A percentile compares a stretch with the other conserved stretches of the same genome.
Evolutionary conservation across 2,329 filamentous ascomycete genomes (phyloP).

Genomic region (Xylariaceae sp.): DNA sequence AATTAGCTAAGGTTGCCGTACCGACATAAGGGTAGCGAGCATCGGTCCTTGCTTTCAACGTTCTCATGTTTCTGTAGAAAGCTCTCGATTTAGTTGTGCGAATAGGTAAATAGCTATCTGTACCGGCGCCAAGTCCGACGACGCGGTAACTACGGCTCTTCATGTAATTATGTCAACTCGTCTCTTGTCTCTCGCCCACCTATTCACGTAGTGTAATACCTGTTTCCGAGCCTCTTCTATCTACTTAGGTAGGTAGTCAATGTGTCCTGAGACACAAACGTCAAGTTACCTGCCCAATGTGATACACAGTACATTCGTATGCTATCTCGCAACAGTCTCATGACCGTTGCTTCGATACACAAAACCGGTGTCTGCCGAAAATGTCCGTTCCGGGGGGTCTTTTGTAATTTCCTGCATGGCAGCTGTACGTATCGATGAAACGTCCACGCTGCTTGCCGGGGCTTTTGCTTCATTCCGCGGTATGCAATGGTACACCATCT

Average conservation of each 20-base stretch:
- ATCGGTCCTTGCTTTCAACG: too few species aligned
- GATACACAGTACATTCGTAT: background rate
- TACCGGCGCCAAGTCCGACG: too few species aligned
- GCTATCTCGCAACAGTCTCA: constrained; percentile 14
- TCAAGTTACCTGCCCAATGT: background rate
- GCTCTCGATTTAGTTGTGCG: too few species aligned
- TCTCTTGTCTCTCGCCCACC: too few species aligned
- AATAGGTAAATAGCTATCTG: too few species aligned
- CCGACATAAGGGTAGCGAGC: too few species aligned
- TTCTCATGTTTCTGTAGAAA: too few species aligned
- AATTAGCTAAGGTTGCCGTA: too few species aligned
- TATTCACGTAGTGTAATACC: too few species aligned
- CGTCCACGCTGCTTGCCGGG: background rate
- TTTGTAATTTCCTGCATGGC: constrained; percentile 3
- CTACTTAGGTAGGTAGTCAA: background rate
- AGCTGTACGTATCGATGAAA: background rate
- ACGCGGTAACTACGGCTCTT: too few species aligned
- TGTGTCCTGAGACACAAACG: background rate
- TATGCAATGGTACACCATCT: constrained; percentile 12
- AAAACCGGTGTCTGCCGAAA: constrained; percentile 24
- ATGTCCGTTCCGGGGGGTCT: constrained; percentile 2
- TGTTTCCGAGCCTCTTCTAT: background rate
- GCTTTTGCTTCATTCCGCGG: background rate
- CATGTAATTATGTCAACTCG: too few species aligned
- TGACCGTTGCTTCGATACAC: constrained; percentile 25